phyloP scores from a whole-genome alignment of 257 asterid species.

The Asclepias syriaca region DNA sequence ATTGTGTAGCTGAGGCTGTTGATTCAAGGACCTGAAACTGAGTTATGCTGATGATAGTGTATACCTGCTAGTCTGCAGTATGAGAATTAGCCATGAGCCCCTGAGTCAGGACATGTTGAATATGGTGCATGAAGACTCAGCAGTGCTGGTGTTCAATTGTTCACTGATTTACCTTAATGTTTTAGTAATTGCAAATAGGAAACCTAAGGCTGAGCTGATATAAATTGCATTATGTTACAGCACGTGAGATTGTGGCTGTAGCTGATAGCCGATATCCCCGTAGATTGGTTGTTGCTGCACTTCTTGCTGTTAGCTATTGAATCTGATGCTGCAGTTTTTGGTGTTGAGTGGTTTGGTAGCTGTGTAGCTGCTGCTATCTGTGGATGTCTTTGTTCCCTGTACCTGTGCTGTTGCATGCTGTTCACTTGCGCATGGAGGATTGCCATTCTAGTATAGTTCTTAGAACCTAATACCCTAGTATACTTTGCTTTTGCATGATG shows the following conservation, averaged over 20 bases:
- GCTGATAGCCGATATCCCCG: conserved; percentile 35
- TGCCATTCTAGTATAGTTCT: background rate
- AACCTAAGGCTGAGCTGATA: conserved; percentile 29
- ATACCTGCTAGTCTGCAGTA: conserved; percentile 12
- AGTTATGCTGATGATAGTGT: conserved; percentile 20
- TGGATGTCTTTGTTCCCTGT: conserved; percentile 8
- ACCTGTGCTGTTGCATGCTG: conserved; percentile 12
- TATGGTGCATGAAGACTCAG: background rate
- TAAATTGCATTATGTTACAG: conserved; percentile 36
- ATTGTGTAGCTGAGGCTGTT: conserved; percentile 31
- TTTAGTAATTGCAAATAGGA: conserved; percentile 1
- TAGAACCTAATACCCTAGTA: background rate
- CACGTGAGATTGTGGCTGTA: conserved; percentile 44
- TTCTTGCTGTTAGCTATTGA: conserved; percentile 40
- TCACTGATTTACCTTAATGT: background rate
- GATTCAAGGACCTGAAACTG: conserved; percentile 19
- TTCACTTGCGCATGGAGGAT: conserved; percentile 12
- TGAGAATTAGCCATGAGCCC: conserved; percentile 2
- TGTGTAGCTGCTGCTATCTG: conserved; percentile 41
- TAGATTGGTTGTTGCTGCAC: conserved; percentile 42
- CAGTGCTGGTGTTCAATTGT: conserved; percentile 3
- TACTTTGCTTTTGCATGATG: background rate
- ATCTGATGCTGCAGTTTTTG: conserved; percentile 34
- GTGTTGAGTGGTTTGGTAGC: conserved; percentile 40
- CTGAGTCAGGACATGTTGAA: conserved; percentile 17